A percentile compares a stretch with the other conserved stretches of the same genome.
phyloP scores from a whole-genome alignment of 306 rosid genomes.

The Cyclanthera cordifolia region DNA sequence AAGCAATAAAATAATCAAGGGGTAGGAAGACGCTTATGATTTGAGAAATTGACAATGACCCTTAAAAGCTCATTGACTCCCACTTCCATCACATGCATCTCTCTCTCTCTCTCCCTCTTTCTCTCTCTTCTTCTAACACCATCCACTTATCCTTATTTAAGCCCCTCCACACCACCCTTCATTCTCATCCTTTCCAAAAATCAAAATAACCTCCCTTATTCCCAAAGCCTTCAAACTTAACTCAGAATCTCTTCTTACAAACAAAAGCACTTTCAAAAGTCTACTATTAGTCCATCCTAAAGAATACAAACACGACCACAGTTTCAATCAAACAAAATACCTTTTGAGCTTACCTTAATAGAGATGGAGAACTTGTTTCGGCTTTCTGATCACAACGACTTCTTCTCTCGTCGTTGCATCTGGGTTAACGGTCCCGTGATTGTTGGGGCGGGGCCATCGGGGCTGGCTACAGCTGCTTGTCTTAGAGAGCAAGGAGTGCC shows the following conservation, averaged over 20 bases:
- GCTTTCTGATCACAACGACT: constrained; percentile 37
- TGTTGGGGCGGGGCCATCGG: constrained; percentile 92
- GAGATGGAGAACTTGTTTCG: constrained; percentile 62
- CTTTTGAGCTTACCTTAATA: neutral
- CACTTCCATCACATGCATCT: constrained; percentile 34
- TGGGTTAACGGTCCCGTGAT: constrained; percentile 86
- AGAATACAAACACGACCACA: neutral
- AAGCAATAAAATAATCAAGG: constrained; percentile 5
- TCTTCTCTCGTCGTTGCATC: constrained; percentile 42
- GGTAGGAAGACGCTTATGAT: constrained; percentile 25
- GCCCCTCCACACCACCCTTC: constrained; percentile 14
- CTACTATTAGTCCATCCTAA: neutral
- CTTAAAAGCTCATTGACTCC: constrained; percentile 23
- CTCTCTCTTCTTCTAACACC: neutral
- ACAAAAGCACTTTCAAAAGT: neutral
- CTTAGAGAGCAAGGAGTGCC: constrained; percentile 81
- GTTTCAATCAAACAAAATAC: neutral
- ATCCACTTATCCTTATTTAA: constrained; percentile 38
- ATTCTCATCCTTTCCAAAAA: constrained; percentile 33
- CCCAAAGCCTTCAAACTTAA: neutral
- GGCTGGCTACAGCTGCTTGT: constrained; percentile 93
- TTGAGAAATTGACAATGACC: constrained; percentile 23
- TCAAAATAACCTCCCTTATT: neutral
- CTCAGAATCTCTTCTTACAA: constrained; percentile 5
- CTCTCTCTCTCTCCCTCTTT: constrained; percentile 9